Evolutionary conservation across 2,329 filamentous ascomycete species (phyloP), one percentile per base, ranked within the genome.

Genomic region (Herpotrichia juniperi): DNA sequence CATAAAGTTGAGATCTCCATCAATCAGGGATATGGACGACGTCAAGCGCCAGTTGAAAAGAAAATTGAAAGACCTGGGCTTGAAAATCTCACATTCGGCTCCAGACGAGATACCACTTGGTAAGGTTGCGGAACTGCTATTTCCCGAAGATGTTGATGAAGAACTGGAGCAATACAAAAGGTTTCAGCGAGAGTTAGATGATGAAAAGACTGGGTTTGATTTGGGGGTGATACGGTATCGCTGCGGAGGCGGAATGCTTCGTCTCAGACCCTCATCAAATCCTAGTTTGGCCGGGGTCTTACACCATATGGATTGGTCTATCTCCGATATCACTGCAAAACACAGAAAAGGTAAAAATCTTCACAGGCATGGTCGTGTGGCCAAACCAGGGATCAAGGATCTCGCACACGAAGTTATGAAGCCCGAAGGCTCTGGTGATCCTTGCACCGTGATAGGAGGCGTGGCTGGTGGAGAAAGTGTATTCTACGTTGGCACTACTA

Each of bases 221-320:
- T 24, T 55, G 2, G 48, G 44, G n/a, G 24, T 3, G 2, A 22
- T 50, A 34, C 39, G 32, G 11, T 16, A 30, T 6, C 12, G 42
- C 3, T 49, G 39, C 25, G 32, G 42, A 37, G 17, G 4, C 50
- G 42, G 26, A 19, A 31, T 4, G n/a, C 11, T 21, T 1, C 14
- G 16, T 16, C 21, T 43, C 4, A 35, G 49, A n/a, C 19, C 7
- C 17, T 52, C 49, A n/a, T 17, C 19, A 43, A 50, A 42, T 30
- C 44, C 52, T 28, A 25, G 11, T 30, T 28, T 37, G 5, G n/a
- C 25, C 9, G 7, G 12, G 12, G 21, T 21, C 4, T 10, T 16
- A 5, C 50, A 56, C 31, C 24, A 28, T 9, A 56, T 56, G 53
- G 50, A 56, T 19, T 56, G 53, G 53, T 53, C 50, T 2, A n/a